Evolutionary conservation across 2,329 filamentous ascomycete genomes (phyloP).

Genomic region (Scedosporium aurantiacum): DNA sequence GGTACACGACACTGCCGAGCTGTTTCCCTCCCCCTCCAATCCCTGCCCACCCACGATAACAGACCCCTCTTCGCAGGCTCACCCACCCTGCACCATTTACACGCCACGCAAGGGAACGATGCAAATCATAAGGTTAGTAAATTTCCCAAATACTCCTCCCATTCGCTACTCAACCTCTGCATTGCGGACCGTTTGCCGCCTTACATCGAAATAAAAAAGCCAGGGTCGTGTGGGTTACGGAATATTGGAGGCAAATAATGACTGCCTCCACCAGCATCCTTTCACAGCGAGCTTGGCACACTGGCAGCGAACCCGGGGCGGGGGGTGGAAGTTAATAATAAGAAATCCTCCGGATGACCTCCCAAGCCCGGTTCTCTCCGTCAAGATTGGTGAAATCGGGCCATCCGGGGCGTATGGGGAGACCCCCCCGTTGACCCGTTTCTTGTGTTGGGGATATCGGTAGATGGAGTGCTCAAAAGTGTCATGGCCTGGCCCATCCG

Average conservation of each 20-base stretch:
- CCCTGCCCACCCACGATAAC: neutral
- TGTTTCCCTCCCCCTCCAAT: neutral
- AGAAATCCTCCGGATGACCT: neutral
- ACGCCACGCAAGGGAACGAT: neutral
- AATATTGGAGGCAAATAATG: neutral
- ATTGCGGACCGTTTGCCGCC: constrained; percentile 3
- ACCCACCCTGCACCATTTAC: neutral
- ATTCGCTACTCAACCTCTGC: neutral
- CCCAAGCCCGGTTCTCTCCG: neutral
- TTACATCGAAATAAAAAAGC: neutral
- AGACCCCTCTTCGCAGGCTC: neutral
- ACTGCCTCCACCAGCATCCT: neutral
- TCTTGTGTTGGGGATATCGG: neutral
- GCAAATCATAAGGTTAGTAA: constrained; percentile 1
- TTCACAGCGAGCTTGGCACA: neutral
- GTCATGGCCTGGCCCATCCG: neutral
- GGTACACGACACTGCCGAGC: neutral
- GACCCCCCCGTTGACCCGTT: neutral
- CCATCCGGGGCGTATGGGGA: neutral
- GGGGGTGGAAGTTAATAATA: neutral
- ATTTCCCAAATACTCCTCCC: neutral
- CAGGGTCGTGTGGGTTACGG: neutral
- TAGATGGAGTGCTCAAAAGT: neutral
- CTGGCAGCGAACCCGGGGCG: too few species aligned
- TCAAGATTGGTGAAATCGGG: neutral